Percentiles rank a stretch among this genome's conserved stretches.
phyloP scores from a whole-genome alignment of 352 stramenopile species.

The Phytophthora chlamydospora region DNA sequence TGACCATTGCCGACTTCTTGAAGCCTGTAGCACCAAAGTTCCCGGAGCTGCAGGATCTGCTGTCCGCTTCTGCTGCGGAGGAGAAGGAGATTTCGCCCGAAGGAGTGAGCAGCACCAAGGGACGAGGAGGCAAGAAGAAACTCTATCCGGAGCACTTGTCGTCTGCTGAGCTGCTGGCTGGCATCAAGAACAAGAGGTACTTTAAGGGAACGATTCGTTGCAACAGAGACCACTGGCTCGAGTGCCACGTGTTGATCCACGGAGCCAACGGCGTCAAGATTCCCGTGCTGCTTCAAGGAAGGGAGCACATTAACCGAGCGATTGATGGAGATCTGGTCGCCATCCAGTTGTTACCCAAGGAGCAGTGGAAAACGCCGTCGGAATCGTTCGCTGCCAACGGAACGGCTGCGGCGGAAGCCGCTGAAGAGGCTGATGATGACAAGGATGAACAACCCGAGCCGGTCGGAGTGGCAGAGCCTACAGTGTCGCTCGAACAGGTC shows the following conservation, averaged over 20 bases:
- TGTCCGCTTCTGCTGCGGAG: slow-evolving; percentile 45
- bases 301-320: slow-evolving; percentile 95
- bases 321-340: slow-evolving; percentile 98
- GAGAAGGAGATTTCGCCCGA: slow-evolving; percentile 34
- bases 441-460: slow-evolving; percentile 40
- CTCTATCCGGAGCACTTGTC: slow-evolving; percentile 83
- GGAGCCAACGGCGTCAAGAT: slow-evolving; percentile 65
- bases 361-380: slow-evolving; percentile 77
- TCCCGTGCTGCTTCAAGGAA: slow-evolving; percentile 73
- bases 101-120: slow-evolving; percentile 50
- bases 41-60: slow-evolving; percentile 66
- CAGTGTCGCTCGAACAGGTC: slow-evolving; percentile 65
- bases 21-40: slow-evolving; percentile 49
- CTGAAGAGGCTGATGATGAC: slow-evolving; percentile 49
- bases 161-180: slow-evolving; percentile 78
- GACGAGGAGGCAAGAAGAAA: slow-evolving; percentile 45
- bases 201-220: slow-evolving; percentile 91
- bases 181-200: slow-evolving; percentile 88
- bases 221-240: slow-evolving; percentile 86
- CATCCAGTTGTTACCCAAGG: slow-evolving; percentile 92
- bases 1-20: slow-evolving; percentile 70
- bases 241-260: slow-evolving; percentile 84
- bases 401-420: slow-evolving; percentile 43
- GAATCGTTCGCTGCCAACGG: slow-evolving; percentile 68
- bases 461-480: slow-evolving; percentile 67